Evolutionary conservation across 352 stramenopile species (phyloP).

Genomic region (Pythium sukuiense): DNA sequence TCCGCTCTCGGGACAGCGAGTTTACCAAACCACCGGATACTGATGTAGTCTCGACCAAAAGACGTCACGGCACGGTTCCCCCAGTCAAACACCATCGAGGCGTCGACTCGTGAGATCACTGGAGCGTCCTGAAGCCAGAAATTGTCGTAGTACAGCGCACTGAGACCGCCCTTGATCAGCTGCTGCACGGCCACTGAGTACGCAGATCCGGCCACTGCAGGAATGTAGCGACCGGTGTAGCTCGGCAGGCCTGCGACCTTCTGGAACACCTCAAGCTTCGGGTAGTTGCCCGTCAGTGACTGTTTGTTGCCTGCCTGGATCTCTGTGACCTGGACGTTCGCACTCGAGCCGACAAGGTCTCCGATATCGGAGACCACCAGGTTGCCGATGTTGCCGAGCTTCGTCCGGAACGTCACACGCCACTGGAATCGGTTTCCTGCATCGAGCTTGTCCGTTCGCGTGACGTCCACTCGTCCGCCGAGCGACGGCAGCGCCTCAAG

Average conservation of each 20-base stretch:
- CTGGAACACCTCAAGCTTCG: constrained; percentile 79
- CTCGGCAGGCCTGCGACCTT: constrained; percentile 91
- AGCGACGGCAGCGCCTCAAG: constrained; percentile 88
- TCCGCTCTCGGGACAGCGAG: constrained; percentile 78
- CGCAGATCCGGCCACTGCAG: constrained; percentile 44
- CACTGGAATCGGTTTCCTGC: constrained; percentile 89
- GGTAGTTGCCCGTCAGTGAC: constrained; percentile 80
- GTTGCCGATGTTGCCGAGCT: constrained; percentile 77
- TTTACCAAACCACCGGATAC: constrained; percentile 94
- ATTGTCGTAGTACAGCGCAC: constrained; percentile 95
- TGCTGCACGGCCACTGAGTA: constrained; percentile 93
- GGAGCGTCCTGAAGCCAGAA: constrained; percentile 93
- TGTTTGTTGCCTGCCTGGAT: constrained; percentile 60
- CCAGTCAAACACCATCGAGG: constrained; percentile 87
- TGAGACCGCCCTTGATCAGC: constrained; percentile 88
- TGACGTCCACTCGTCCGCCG: constrained; percentile 88
- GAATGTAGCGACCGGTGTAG: constrained; percentile 92
- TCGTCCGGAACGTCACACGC: constrained; percentile 92
- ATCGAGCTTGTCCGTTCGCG: constrained; percentile 59
- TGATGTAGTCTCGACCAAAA: constrained; percentile 95
- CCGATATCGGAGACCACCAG: constrained; percentile 36
- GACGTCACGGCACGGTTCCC: constrained; percentile 90
- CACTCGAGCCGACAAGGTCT: constrained; percentile 58
- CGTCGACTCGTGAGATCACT: constrained; percentile 86
- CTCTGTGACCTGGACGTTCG: constrained; percentile 56